A percentile compares a stretch with the other conserved stretches of the same genome.
Conservation (phyloP, 108 stramenopile species). For the Epithemia pelagica region DNA sequence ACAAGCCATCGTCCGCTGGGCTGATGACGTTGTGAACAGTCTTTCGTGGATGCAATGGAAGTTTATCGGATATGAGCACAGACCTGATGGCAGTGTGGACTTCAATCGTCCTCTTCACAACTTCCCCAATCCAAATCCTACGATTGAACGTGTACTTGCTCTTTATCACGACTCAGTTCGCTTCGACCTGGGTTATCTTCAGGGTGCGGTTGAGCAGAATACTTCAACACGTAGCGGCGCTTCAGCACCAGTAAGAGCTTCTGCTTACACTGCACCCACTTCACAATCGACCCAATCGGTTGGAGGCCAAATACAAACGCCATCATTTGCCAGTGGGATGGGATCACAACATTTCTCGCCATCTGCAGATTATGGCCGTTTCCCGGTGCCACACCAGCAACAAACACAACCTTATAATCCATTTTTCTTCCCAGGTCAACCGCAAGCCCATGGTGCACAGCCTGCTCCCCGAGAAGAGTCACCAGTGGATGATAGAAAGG, state of each 20-base stretch:
- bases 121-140: slow-evolving; percentile 51
- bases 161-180: slow-evolving; percentile 36
- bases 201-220: slow-evolving; percentile 27
- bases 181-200: slow-evolving; percentile 30
- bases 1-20: slow-evolving; percentile 40
- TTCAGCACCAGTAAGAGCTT: slow-evolving; percentile 1
- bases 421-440: not conserved
- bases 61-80: slow-evolving; percentile 49
- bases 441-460: not conserved
- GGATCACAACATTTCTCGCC: not conserved
- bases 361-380: not conserved
- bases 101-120: slow-evolving; percentile 51
- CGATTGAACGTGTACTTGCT: slow-evolving; percentile 27
- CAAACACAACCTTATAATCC: not conserved
- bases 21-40: slow-evolving; percentile 56
- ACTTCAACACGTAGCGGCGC: not conserved
- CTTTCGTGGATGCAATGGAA: slow-evolving; percentile 50
- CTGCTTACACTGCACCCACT: not conserved
- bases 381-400: not conserved
- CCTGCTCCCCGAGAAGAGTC: not conserved
- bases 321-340: not conserved
- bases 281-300: not conserved
- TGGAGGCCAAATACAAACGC: not conserved
- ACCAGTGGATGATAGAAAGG: not conserved
- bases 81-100: slow-evolving; percentile 39